Percentiles rank a stretch among this genome's conserved stretches.
phyloP scores from a whole-genome alignment of 768 basidiomycete genomes.

The Termitomyces sp. region DNA sequence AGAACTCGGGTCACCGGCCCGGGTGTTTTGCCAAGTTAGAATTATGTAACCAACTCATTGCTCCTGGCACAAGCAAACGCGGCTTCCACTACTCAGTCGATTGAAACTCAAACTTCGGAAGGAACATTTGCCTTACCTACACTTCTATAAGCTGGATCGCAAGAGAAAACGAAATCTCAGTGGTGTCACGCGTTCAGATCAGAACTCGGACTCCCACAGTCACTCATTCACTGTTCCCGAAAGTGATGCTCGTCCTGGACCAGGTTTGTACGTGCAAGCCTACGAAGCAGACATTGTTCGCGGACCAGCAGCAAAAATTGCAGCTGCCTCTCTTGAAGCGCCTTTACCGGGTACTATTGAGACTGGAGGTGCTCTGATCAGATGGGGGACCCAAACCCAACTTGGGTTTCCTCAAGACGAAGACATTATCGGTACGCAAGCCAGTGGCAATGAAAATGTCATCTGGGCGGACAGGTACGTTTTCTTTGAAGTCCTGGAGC shows the following conservation, averaged over 20 bases:
- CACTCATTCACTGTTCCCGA: neutral
- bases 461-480: conserved; percentile 88
- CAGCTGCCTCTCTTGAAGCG: conserved; percentile 38
- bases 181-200: neutral
- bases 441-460: conserved; percentile 21
- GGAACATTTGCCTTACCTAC: neutral
- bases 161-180: neutral
- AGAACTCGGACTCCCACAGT: neutral
- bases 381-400: conserved; percentile 24
- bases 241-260: neutral
- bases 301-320: conserved; percentile 42
- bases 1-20: too few species aligned
- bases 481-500: conserved; percentile 2
- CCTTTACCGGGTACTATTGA: conserved; percentile 12
- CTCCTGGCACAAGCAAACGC: too few species aligned
- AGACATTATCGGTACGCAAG: conserved; percentile 18
- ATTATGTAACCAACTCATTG: too few species aligned
- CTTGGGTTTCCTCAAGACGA: conserved; percentile 23
- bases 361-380: conserved; percentile 34
- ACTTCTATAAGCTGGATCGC: neutral
- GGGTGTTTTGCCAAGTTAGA: too few species aligned
- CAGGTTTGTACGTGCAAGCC: conserved; percentile 55
- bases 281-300: conserved; percentile 74
- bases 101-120: neutral
- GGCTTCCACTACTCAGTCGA: neutral